These are phyloP conservation scores for Spongospora subterranea DNA, from an alignment of 208 protist species.

Conservation along the genomic window DNA sequence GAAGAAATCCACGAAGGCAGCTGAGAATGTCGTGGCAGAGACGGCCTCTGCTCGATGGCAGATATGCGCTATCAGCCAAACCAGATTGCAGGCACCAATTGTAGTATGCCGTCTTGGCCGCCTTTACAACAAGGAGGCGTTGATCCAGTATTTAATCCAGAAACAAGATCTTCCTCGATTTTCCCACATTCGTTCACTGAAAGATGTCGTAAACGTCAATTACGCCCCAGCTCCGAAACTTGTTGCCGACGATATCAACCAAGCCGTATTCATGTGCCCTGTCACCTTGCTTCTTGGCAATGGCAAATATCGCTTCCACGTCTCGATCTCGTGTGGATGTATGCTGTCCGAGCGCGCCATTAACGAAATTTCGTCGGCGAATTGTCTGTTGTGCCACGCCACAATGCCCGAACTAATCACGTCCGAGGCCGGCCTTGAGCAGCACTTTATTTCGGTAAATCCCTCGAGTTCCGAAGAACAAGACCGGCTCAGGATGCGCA, in stretches of 20 bases:
- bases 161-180: background rate
- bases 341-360: background rate
- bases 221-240: background rate
- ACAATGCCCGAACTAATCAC: background rate
- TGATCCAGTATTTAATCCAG: slow-evolving; percentile 32
- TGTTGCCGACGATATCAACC: too few relatives aligned
- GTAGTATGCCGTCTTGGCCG: background rate
- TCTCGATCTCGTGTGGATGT: background rate
- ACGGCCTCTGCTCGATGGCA: background rate
- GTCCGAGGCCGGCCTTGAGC: background rate
- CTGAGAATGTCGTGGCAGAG: slow-evolving; percentile 11
- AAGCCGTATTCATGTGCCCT: background rate
- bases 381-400: background rate
- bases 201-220: background rate
- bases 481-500: background rate
- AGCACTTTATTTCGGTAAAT: background rate
- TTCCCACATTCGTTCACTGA: slow-evolving; percentile 13
- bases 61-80: slow-evolving; percentile 40
- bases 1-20: slow-evolving; percentile 6
- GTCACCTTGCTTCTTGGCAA: slow-evolving; percentile 30
- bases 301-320: slow-evolving; percentile 44
- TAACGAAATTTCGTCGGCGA: slow-evolving; percentile 25
- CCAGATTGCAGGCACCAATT: background rate
- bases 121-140: slow-evolving; percentile 43
- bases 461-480: background rate